Evolutionary conservation across 2,329 filamentous ascomycete species (phyloP), one percentile per base, ranked within the genome.

Genomic region (Leptoxyphium fumago): DNA sequence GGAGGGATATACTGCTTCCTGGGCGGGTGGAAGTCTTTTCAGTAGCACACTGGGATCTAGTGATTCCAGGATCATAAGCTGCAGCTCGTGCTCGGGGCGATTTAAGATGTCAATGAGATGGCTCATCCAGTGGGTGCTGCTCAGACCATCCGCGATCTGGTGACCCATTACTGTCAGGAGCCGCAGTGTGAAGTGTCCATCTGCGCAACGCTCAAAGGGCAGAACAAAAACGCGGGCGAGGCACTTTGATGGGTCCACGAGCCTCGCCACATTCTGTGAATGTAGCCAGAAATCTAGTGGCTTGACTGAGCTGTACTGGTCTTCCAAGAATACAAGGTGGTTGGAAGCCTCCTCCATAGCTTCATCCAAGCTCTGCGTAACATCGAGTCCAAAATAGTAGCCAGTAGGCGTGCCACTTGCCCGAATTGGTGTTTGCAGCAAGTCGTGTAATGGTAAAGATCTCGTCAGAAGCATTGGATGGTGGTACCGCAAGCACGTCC

Each of bases 1-100:
- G 0, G 47, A 50, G 1, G 67, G 66, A 41, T 70, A 71, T 1
- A 69, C 47, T 15, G 67, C 65, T 55, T 71, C 68, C 53, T 71
- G 68, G 1, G 68, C 64, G 1, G 58, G 55, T 2, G 67, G 67
- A 1, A 70, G 53, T 14, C 54, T 54, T 5, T 38, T 39, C n/a
- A 41, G 41, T 4, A 69, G 52, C 11, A 45, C 44, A 6, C 47
- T 21, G 6, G 51, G 51, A 2, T 44, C 28, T 2, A 57, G 48
- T 2, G 52, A 42, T 1, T 42, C 18, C 9, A 26, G 39, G 10
- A 64, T 50, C 9, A 50, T 45, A 10, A 45, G 32, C 28, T 51
- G 48, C 0, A 64, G 50, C 5, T 48, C 47, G 4, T 42, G 14
- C 1, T 50, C 14, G 3, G 56, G 42, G 13, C 46, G 50, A 46